Percentiles rank a stretch among this genome's conserved stretches.
Conservation (phyloP, 1,284 basidiomycete genomes). For the Ceratobasidium sp. region DNA sequence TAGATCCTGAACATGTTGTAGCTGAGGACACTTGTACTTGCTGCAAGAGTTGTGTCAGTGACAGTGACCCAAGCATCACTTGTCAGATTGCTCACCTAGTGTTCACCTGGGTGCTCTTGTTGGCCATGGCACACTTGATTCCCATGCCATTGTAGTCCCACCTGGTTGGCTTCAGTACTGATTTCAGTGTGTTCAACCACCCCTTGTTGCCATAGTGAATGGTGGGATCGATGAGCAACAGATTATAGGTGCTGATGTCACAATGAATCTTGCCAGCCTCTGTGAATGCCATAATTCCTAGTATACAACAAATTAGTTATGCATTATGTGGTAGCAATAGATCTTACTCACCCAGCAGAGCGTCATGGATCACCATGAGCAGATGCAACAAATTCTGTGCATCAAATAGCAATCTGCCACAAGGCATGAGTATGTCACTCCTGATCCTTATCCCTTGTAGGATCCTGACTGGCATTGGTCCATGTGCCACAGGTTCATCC, state of each 20-base stretch:
- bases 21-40: background rate
- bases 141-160: background rate
- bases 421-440: constrained; percentile 15
- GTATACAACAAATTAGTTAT: background rate
- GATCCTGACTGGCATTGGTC: background rate
- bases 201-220: background rate
- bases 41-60: background rate
- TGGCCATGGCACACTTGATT: background rate
- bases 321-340: background rate
- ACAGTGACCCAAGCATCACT: background rate
- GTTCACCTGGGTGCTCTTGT: too few relatives aligned
- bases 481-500: background rate
- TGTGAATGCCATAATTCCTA: constrained; percentile 15
- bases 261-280: constrained; percentile 18
- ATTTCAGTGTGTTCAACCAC: background rate
- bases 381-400: constrained; percentile 1
- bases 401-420: background rate
- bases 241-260: constrained; percentile 11
- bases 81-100: background rate
- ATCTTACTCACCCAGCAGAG: background rate
- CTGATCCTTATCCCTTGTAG: background rate
- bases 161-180: background rate
- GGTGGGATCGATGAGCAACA: background rate
- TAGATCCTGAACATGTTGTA: background rate
- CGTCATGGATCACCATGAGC: constrained; percentile 15